Conservation (phyloP, 2,329 filamentous ascomycete species). For the Pseudogymnoascus verrucosus region DNA sequence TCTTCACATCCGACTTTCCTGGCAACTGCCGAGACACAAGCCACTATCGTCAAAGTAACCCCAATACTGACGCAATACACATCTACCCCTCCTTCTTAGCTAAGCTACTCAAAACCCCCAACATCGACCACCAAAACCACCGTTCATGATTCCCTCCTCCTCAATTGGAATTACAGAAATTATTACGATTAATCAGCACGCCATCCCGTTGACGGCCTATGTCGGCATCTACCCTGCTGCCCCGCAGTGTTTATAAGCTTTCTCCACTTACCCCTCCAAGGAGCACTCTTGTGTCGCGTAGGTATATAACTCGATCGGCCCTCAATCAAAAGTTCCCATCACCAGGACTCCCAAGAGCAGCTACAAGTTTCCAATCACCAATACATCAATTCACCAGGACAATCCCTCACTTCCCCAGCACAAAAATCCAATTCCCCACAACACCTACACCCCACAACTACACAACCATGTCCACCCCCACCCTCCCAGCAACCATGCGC, state of each 20-base stretch:
- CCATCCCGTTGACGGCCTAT: neutral
- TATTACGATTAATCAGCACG: neutral
- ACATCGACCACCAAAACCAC: neutral
- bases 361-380: neutral
- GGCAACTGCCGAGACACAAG: neutral
- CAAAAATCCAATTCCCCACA: neutral
- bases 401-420: neutral
- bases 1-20: neutral
- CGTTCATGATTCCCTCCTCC: neutral
- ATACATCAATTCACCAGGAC: neutral
- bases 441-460: neutral
- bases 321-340: neutral
- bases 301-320: neutral
- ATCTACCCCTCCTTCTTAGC: neutral
- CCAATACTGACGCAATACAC: neutral
- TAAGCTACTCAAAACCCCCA: neutral
- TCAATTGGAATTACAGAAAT: neutral
- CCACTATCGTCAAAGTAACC: neutral
- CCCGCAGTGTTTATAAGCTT: conserved; percentile 6
- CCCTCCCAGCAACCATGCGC: conserved; percentile 37
- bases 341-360: neutral
- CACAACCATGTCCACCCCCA: conserved; percentile 7
- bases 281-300: neutral
- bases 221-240: neutral
- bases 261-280: neutral